Evolutionary conservation across 106 monocot species (phyloP), one percentile per base, ranked within the genome.

Genomic region (Alisma plantagoaquatica): DNA sequence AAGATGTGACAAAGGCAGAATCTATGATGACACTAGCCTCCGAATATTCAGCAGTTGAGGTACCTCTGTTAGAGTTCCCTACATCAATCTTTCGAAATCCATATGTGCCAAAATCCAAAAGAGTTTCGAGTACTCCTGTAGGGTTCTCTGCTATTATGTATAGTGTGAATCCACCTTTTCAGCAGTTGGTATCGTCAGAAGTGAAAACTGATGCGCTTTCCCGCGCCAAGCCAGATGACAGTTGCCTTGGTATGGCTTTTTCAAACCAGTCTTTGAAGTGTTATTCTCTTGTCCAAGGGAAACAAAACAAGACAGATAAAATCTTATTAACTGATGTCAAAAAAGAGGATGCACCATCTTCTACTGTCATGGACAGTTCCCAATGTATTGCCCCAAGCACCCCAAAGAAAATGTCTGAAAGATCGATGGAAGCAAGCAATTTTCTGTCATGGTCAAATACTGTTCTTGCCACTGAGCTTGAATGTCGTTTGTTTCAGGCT

Each of bases 31-130:
- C 81, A 56, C 84, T 84, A 75, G 81, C 88, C 46, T 78, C 88
- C 3, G 94, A 89, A 51, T 96, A 84, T 78, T 81, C 94, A 46
- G 81, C 94, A 23, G 67, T 96, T 53, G 84, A 96, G n/a, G 60
- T 60, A 9, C 56, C 76, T 53, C 23, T 41, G 28, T 66, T 29
- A 53, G 88, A 84, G 62, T 43, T 66, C 19, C 49, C 67, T 28
- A 49, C 50, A 6, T 62, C 84, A 33, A 70, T 78, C 62, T 84
- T 96, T 46, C 76, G 64, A 73, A 81, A 46, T 41, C 77, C 84
- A 11, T 96, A 96, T 59, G 51, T 75, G 33, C 94, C 94, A 20
- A 68, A 70, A 54, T 84, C 77, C 43, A 96, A 75, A 57, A 84
- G 61, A 38, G 73, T 74, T 8, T 77, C 77, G 24, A 89, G 64